Evolutionary conservation across 2,329 filamentous ascomycete genomes (phyloP), one percentile per base, ranked within the genome.

Genomic region (Aspergillus neotritici): DNA sequence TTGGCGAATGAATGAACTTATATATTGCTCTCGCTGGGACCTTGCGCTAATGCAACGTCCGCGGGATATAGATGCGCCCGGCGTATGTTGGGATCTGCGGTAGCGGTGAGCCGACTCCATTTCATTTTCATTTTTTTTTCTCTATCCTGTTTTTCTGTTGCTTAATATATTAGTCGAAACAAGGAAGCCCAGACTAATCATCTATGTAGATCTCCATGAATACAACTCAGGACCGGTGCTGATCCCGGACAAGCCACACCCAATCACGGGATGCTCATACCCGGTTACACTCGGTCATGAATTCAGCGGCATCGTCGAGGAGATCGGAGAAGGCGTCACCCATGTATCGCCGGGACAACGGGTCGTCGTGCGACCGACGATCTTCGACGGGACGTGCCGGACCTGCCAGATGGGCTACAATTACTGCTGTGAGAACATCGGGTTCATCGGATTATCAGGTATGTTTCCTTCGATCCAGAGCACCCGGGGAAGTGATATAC

Each of bases 261-360:
- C 72, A 2, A 61, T 83, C 15, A 84, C 80, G 0, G 67, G 72
- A 16, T 75, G 79, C 41, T 69, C 65, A 0, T 69, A 77, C 31
- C 82, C 80, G 1, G 70, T 84, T 11, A 79, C 73, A 0, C 67
- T 85, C 12, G 82, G 82, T 16, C 82, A 85, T 55, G 82, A 85
- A 54, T 81, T 84, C 60, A 75, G 73, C 3, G 82, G 81, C 11
- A 70, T 74, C 2, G 68, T 85, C 21, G 69, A 74, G 5, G 77
- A 82, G 50, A 64, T 84, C n/a, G 80, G 80, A 1, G 56, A 67
- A 0, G 70, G 64, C 0, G 73, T 80, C 3, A 56, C 53, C 8
- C 45, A 51, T 57, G 64, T 83, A 82, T 50, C 65, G 5, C 44
- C 43, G 4, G 53, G 53, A 13, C 48, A 54, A 30, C 44, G 71